Evolutionary conservation across 2,329 filamentous ascomycete species (phyloP), one percentile per base, ranked within the genome.

Genomic region (Chalara sp.): DNA sequence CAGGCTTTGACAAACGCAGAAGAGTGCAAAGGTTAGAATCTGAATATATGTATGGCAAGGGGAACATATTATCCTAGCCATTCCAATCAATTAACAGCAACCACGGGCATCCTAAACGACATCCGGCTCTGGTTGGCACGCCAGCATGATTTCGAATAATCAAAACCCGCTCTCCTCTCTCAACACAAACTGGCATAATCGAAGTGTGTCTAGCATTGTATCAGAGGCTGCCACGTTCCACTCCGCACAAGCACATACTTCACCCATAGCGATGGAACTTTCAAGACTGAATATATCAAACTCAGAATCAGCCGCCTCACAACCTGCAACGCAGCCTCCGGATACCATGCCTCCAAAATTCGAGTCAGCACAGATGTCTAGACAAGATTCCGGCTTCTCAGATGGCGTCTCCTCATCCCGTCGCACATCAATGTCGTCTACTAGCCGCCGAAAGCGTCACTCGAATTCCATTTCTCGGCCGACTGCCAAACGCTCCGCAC

Each of bases 371-470:
- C 60, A 58, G 39, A 63, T 64, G 58, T 45, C 53, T 33, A 52
- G 63, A 29, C 56, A 62, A 53, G 63, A 66, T 44, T 64, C 61
- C 5, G 63, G 64, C 4, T 66, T 56, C 40, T 53, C 56, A 41
- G 57, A 60, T 33, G 50, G 47, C 12, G 40, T 47, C 35, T 35
- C 52, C 3, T 48, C 50, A 29, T 56, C 56, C 2, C 49, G 47
- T 7, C 56, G 54, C 46, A 56, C 49, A 32, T 60, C 56, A 10
- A 53, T 56, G 12, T 55, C 52, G 0, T 56, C 56, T 7, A 52
- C 51, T 3, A 46, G 53, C 28, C 44, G 49, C 6, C 49, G 47
- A 12, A 42, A 44, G 7, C 44, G 46, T 11, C 48, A 50, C 7
- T 53, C 50, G 51, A 35, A 52, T 21, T 31, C 52, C 40, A 51